These are phyloP conservation scores for Silene coronaria DNA, from an alignment of 179 eudicot genomes.

Conservation along the genomic window DNA sequence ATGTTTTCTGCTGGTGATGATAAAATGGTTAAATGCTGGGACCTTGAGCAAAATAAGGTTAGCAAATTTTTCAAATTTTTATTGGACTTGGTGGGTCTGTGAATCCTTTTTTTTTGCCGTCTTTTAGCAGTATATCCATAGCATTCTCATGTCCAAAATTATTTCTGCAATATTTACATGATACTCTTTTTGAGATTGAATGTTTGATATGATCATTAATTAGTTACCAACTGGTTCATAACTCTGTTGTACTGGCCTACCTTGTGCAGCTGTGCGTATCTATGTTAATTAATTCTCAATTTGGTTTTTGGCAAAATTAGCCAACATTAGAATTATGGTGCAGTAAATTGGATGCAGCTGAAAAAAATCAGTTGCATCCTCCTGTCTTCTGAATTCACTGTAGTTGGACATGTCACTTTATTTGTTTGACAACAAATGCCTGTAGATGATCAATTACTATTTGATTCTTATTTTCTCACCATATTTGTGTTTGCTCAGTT, in stretches of 20 bases:
- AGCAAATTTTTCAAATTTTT: background rate
- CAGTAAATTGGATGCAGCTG: no score
- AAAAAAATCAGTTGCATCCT: background rate
- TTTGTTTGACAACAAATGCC: background rate
- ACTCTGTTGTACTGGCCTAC: background rate
- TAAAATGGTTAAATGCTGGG: conserved; percentile 99
- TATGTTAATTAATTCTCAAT: background rate
- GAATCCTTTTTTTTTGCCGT: background rate
- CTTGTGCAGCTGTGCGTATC: background rate
- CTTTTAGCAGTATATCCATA: background rate
- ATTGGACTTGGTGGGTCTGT: background rate
- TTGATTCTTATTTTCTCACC: background rate
- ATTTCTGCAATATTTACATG: background rate
- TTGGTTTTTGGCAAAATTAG: background rate
- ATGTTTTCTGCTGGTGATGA: conserved; percentile 99
- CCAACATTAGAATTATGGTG: background rate
- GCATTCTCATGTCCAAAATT: background rate
- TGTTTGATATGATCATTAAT: background rate
- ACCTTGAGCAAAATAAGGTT: conserved; percentile 98
- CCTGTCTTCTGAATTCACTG: background rate
- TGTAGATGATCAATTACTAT: background rate
- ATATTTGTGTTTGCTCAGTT: background rate
- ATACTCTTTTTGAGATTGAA: background rate
- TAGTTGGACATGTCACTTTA: no score
- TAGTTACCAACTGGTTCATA: background rate